Evolutionary conservation across 495 filamentous ascomycete species (phyloP), one percentile per base, ranked within the genome.

Genomic region (Penicillium diatomitis): DNA sequence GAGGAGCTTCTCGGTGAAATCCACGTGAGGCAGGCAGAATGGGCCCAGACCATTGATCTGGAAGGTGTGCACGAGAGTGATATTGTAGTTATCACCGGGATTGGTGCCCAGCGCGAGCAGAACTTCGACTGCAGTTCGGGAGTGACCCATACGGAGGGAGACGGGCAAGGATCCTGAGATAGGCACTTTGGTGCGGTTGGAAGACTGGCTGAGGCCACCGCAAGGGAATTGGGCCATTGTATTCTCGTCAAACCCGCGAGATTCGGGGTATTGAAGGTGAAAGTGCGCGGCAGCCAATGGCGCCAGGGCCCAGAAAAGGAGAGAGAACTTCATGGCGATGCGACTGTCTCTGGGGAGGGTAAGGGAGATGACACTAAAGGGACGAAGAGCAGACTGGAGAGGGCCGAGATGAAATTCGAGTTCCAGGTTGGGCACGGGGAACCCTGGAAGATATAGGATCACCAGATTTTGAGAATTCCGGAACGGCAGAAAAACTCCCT

Each of bases 221-320:
- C 83, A 86, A 38, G 82, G 82, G 52, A 77, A 77, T 9, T 57
- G 63, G 49, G 47, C 35, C 46, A 80, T 68, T 4, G 56, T 66
- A 46, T 73, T 70, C 38, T 79, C 74, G 44, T 77, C 59, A 54
- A 75, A 72, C 20, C 79, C 83, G 33, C 79, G 75, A 41, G 70
- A 64, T 6, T 71, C 46, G 2, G 83, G 83, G 52, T 69, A 85
- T 35, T 64, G 53, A 48, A 86, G 75, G 4, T 66, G 56, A 70
- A 85, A 85, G 60, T 86, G 83, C 7, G 83, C 81, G 41, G 70
- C 62, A 12, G 64, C 65, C 32, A 79, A 52, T 42, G 71, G 60
- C 31, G 64, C 52, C 48, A 74, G 59, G 33, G 64, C 32, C 12
- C 69, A 46, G 45, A 57, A 41, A 28, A 66, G 49, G 35, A 63